Base-by-base conservation (phyloP, 2,329 filamentous ascomycete genomes). In the Anthostomella pinea region DNA sequence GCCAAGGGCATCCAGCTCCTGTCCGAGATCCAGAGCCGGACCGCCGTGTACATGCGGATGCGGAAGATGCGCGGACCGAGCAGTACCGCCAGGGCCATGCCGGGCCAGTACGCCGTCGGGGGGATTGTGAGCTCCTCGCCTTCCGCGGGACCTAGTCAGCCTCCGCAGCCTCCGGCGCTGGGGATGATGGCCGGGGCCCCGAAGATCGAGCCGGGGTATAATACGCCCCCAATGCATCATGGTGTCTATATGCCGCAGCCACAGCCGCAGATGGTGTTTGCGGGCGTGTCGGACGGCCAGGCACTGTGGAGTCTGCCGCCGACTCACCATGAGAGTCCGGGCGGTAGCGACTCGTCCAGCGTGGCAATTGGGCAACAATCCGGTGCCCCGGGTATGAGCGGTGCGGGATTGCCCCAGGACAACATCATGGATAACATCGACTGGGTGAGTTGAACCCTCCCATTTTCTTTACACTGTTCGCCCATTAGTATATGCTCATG, bases 1-100 rank as follows among this genome's bases (percentile, higher is more conserved):
- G 66, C 76, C 27, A 87, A 87, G 56, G 73, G 71, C 8, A 63
- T 76, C 19, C 68, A 70, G 14, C 73, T 89, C 1, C 62, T 88
- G 20, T 66, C 67, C 8, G 81, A 86, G 41, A 68, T 88, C 23
- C 66, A 75, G 47, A 71, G 74, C 23, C 79, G 81, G 47, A 77
- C 77, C 20, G 68, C 72, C 10, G 64, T 75, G 3, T 85, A 83
- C 51, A 70, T 75, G 49, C 66, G 64, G 16, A 70, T 81, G 63
- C 72, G 81, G 24, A 77, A 75, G 43, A 68, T 54, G 49, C 54
- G 75, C 11, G 73, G 73, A 1, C 75, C 77, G 0, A 69, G 60
- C 4, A 60, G 58, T 26, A 68, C 72, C 42, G 55, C 63, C 7
- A 60, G 57, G 9, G 68, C 67, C 0, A 53, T 62, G 3, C 61